These are phyloP conservation scores for Marasmius tenuissimus DNA, from an alignment of 1,284 basidiomycete genomes.

Conservation along the genomic window DNA sequence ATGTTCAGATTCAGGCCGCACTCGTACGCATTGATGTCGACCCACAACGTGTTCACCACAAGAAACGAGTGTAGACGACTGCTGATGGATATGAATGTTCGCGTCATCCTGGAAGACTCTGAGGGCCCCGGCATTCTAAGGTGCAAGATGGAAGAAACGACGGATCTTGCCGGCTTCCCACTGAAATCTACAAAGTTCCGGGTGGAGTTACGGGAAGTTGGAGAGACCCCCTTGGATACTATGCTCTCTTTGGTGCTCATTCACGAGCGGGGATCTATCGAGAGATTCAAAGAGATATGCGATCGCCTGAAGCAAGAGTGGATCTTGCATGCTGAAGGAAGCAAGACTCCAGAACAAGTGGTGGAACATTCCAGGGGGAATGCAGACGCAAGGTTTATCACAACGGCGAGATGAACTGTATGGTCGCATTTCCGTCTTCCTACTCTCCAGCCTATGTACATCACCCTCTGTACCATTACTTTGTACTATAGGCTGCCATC, in stretches of 20 bases:
- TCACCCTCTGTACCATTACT: not conserved
- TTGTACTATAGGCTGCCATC: not conserved
- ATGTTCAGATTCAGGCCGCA: constrained; percentile 86
- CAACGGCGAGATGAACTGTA: not conserved
- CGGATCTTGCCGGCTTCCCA: constrained; percentile 50
- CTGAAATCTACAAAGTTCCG: constrained; percentile 75
- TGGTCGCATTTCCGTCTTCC: not conserved
- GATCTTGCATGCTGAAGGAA: constrained; percentile 50
- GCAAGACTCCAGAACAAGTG: constrained; percentile 11
- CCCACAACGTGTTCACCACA: constrained; percentile 67
- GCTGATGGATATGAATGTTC: constrained; percentile 71
- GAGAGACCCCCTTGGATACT: constrained; percentile 45
- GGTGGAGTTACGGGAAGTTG: constrained; percentile 61
- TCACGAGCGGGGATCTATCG: constrained; percentile 84
- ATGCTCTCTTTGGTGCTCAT: constrained; percentile 59
- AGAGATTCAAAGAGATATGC: constrained; percentile 77
- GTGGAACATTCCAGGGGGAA: not conserved
- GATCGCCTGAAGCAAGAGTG: constrained; percentile 70
- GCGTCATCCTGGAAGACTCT: constrained; percentile 63
- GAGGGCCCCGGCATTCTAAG: constrained; percentile 65
- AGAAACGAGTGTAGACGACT: constrained; percentile 73
- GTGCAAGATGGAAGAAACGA: constrained; percentile 63
- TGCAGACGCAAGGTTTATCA: not conserved
- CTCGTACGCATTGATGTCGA: constrained; percentile 63
- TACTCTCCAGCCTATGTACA: not conserved